phyloP scores from a whole-genome alignment of 345 rosid species.

The Eucalyptus leucophloia region DNA sequence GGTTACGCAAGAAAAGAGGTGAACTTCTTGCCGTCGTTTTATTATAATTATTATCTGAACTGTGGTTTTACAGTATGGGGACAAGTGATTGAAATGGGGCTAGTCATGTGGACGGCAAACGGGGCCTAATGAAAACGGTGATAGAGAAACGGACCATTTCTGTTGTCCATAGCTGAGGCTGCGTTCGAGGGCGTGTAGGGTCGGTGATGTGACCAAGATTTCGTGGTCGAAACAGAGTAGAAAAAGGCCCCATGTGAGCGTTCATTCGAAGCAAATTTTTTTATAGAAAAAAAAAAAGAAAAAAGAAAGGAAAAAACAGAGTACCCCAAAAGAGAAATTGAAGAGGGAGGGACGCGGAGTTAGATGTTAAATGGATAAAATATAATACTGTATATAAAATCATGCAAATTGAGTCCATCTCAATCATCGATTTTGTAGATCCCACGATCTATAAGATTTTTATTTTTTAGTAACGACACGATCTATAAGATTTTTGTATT shows the following conservation, averaged over 20 bases:
- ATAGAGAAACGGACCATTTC: neutral
- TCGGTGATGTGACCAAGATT: slow-evolving; percentile 1
- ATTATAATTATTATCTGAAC: neutral
- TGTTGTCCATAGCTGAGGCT: neutral
- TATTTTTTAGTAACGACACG: too few species aligned
- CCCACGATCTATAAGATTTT: neutral
- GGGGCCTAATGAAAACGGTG: neutral
- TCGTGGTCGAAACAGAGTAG: neutral
- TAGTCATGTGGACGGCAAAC: neutral
- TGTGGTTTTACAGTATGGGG: neutral
- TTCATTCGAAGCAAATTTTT: neutral
- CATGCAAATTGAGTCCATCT: neutral
- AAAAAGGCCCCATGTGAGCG: neutral
- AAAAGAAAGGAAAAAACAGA: neutral
- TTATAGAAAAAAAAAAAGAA: too few species aligned
- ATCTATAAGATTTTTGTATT: neutral
- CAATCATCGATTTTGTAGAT: neutral
- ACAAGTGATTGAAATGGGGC: neutral
- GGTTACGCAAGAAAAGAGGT: neutral
- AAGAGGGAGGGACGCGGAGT: neutral
- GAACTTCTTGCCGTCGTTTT: neutral
- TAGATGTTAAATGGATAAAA: neutral
- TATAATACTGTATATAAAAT: neutral
- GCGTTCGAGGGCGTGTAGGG: neutral
- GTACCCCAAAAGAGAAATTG: neutral